Evolutionary conservation across 2,329 filamentous ascomycete species (phyloP).

Genomic region (Raffaelea ambrosiae): DNA sequence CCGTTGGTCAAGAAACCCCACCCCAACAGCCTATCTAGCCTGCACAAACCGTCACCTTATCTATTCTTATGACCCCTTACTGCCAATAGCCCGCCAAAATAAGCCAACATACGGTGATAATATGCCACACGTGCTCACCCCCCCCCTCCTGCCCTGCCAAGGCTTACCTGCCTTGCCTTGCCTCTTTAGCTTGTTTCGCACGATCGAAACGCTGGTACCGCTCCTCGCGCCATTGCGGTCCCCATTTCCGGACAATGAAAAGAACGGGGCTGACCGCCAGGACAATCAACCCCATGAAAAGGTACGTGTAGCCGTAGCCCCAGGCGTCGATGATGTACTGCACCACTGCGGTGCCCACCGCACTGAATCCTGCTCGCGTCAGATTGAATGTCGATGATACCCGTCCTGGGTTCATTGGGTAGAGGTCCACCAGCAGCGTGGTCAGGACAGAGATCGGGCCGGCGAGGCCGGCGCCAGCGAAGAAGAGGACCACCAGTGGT

Average conservation of each 20-base stretch:
- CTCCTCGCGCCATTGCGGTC: constrained; percentile 23
- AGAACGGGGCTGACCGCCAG: constrained; percentile 19
- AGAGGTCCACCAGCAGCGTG: constrained; percentile 33
- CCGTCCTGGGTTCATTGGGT: constrained; percentile 29
- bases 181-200: not conserved
- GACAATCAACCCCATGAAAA: constrained; percentile 23
- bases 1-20: too few relatives aligned
- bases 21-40: too few relatives aligned
- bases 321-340: constrained; percentile 31
- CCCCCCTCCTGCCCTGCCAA: too few relatives aligned
- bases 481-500: constrained; percentile 30
- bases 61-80: too few relatives aligned
- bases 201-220: constrained; percentile 17
- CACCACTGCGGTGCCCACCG: constrained; percentile 29
- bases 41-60: too few relatives aligned
- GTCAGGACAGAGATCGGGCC: constrained; percentile 32
- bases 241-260: constrained; percentile 20
- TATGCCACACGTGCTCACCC: too few relatives aligned
- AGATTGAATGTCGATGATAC: constrained; percentile 34
- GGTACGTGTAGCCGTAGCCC: constrained; percentile 29
- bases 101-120: too few relatives aligned
- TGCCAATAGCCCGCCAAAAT: too few relatives aligned
- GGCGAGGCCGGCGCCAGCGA: constrained; percentile 25
- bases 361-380: constrained; percentile 29
- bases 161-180: not conserved